Percentiles rank a stretch among this genome's conserved stretches.
These are phyloP conservation scores for Beauveria bassiana DNA, from an alignment of 2,329 filamentous ascomycete genomes.

Conservation along the genomic window DNA sequence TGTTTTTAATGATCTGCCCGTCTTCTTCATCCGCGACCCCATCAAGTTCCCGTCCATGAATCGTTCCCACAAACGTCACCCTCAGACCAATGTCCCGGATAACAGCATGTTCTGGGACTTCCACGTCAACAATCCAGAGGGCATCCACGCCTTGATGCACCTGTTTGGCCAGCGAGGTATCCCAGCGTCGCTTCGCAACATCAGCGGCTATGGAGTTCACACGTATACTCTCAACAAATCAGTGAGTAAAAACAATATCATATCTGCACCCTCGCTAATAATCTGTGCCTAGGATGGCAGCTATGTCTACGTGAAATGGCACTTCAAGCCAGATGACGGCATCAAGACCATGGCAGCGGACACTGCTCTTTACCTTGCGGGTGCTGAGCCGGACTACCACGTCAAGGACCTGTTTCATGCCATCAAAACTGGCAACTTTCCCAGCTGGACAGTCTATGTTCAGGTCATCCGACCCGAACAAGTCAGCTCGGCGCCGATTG, in stretches of 20 bases:
- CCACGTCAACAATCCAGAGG: conserved; percentile 34
- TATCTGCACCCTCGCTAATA: not conserved
- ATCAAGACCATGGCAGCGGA: conserved; percentile 33
- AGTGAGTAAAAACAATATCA: not conserved
- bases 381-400: conserved; percentile 45
- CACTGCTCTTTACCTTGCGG: conserved; percentile 28
- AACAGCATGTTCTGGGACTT: conserved; percentile 32
- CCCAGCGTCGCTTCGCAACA: conserved; percentile 36
- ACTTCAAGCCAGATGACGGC: conserved; percentile 40
- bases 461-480: conserved; percentile 54
- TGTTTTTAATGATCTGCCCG: conserved; percentile 38
- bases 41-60: conserved; percentile 40
- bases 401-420: conserved; percentile 21
- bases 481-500: conserved; percentile 53
- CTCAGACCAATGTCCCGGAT: conserved; percentile 33
- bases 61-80: conserved; percentile 36
- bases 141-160: conserved; percentile 43
- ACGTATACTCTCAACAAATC: conserved; percentile 37
- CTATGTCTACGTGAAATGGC: conserved; percentile 42
- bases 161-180: conserved; percentile 43
- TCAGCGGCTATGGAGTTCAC: conserved; percentile 40
- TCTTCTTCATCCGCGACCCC: conserved; percentile 40
- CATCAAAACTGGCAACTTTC: conserved; percentile 33
- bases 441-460: conserved; percentile 56
- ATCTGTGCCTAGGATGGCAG: conserved; percentile 29